These are phyloP conservation scores for Murraya paniculata DNA, from an alignment of 345 rosid species.

Conservation along the genomic window DNA sequence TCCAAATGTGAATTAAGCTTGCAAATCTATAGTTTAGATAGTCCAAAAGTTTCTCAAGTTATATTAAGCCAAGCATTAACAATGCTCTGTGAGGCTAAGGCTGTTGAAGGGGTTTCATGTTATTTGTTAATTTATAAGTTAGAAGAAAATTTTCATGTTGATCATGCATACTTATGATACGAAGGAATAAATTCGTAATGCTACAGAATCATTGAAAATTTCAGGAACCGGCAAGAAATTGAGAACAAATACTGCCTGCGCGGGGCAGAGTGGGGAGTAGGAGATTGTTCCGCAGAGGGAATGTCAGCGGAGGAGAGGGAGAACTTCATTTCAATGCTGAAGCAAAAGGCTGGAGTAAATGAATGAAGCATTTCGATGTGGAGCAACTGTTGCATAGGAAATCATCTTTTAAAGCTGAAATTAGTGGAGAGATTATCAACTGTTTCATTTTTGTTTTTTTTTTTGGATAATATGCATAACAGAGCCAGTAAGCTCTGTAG, in stretches of 20 bases:
- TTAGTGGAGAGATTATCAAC: background rate
- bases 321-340: conserved; percentile 73
- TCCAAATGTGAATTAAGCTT: background rate
- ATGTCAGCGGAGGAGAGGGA: conserved; percentile 79
- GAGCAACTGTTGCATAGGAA: background rate
- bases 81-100: background rate
- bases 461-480: no score
- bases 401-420: background rate
- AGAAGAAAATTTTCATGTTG: background rate
- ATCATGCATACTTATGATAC: background rate
- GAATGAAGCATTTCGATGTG: conserved; percentile 13
- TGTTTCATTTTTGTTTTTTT: no score
- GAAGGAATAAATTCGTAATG: background rate
- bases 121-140: background rate
- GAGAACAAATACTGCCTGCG: conserved; percentile 86
- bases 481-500: no score
- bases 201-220: background rate
- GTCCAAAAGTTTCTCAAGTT: background rate
- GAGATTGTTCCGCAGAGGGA: conserved; percentile 85
- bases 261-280: conserved; percentile 96
- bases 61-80: background rate
- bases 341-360: conserved; percentile 55
- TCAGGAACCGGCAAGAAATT: conserved; percentile 60
- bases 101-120: background rate
- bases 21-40: background rate